Base-by-base conservation (phyloP, 169 alveolate species). In the Plasmodium vinckei region DNA sequence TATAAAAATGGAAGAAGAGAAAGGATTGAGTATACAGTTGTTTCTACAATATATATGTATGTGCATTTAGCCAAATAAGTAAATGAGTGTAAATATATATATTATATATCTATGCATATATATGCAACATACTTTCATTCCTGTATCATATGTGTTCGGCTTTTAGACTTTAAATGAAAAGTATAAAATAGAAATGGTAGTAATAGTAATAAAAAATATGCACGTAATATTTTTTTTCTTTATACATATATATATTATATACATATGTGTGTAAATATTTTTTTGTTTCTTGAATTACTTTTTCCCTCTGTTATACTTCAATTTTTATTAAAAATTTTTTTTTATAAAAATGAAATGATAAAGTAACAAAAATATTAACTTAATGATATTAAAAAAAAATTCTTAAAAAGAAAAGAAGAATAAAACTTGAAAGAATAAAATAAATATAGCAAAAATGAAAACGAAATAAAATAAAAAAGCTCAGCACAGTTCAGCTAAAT, bases 211-310 rank as follows among this genome's bases (percentile, higher is more conserved):
- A 71, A 25, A 71, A 59, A 13, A 25, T 21, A 59, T 51, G 57
- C 56, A 63, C 42, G 25, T 72, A 72, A 72, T 72, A 39, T 72
- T 12, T 42, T 53, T 51, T 54, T 33, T 71, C 57, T 4, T 13
- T 25, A 60, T 33, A 21, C n/a, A 53, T 53, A 67, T 33, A n/a
- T 47, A 6, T 67, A 21, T 27, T 17, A 23, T 10, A 27, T 70
- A 27, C 21, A 67, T 63, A 39, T 57, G 63, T 72, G 68, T 72
- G 72, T 57, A 59, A 72, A 49, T 39, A 72, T 72, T n/a, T 72
- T 72, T 57, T 39, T 72, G 42, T 72, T 19, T 51, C 71, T 51
- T 39, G 42, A 44, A 33, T 72, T 72, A 19, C 42, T 56, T 72
- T 72, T 72, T 63, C 39, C 25, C 42, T 44, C n/a, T 44, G 63